A percentile compares a stretch with the other conserved stretches of the same genome.
Conservation (phyloP, 208 protist genomes). For the Borovskyia barvae region DNA sequence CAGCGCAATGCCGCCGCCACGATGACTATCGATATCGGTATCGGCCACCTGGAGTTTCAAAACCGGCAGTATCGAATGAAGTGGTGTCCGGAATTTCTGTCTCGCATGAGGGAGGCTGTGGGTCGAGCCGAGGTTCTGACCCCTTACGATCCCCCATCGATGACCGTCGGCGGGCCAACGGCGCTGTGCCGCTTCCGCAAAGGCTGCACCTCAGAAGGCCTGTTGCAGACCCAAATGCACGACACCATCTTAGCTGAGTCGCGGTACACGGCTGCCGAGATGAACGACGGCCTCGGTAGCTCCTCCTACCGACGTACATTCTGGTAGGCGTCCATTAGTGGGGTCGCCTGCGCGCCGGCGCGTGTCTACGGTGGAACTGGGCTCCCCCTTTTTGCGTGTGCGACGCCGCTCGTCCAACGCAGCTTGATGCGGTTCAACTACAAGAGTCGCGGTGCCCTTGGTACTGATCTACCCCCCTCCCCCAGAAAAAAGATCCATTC, state of each 20-base stretch:
- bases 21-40: slow-evolving; percentile 77
- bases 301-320: slow-evolving; percentile 56
- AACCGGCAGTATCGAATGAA: slow-evolving; percentile 75
- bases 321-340: slow-evolving; percentile 44
- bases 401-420: too few relatives aligned
- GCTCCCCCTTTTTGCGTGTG: too few relatives aligned
- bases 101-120: slow-evolving; percentile 28
- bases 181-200: slow-evolving; percentile 58
- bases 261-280: slow-evolving; percentile 48
- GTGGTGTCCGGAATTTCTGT: slow-evolving; percentile 61
- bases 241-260: slow-evolving; percentile 58
- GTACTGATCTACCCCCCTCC: too few relatives aligned
- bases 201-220: slow-evolving; percentile 35
- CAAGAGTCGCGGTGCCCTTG: too few relatives aligned
- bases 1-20: slow-evolving; percentile 50
- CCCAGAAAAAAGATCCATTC: too few relatives aligned
- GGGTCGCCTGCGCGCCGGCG: too few relatives aligned
- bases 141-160: slow-evolving; percentile 66
- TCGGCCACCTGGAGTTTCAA: slow-evolving; percentile 62
- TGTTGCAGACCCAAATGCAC: slow-evolving; percentile 31
- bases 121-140: slow-evolving; percentile 36
- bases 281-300: slow-evolving; percentile 67
- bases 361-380: too few relatives aligned
- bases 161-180: slow-evolving; percentile 48
- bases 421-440: too few relatives aligned